Conservation (phyloP, 1,139 yeast genomes). For the Geotrichum citri-aurantii region DNA sequence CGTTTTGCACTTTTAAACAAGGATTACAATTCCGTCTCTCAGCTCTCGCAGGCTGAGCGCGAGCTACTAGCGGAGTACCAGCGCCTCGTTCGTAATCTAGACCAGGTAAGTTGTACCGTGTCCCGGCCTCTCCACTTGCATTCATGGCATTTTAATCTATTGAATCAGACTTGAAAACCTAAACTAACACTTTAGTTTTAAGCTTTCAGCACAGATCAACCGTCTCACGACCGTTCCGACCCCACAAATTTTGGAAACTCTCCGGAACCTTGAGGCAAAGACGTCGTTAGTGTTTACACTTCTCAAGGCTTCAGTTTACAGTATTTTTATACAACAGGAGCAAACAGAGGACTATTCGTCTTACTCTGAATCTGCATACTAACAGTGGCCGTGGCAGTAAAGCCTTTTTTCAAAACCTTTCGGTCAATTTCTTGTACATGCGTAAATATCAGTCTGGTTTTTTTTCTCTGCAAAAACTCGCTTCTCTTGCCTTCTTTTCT, state of each 20-base stretch:
- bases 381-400: not conserved
- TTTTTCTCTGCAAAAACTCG: not conserved
- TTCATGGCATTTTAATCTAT: constrained; percentile 2
- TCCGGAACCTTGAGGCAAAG: constrained; percentile 50
- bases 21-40: constrained; percentile 11
- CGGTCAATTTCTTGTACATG: not conserved
- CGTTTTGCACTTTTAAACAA: constrained; percentile 10
- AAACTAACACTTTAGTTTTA: not conserved
- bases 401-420: not conserved
- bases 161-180: not conserved
- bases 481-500: not conserved
- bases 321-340: constrained; percentile 44
- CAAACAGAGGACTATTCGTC: constrained; percentile 22
- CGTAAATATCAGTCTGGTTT: not conserved
- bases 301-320: constrained; percentile 55
- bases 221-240: constrained; percentile 30
- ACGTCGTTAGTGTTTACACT: constrained; percentile 54
- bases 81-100: constrained; percentile 28
- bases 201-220: constrained; percentile 27
- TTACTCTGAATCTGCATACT: constrained; percentile 8
- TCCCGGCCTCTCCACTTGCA: not conserved
- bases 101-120: constrained; percentile 23
- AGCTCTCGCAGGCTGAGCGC: constrained; percentile 25
- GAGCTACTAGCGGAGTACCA: constrained; percentile 32
- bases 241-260: constrained; percentile 42